Base-by-base conservation (phyloP, 306 rosid species). In the Spatholobus suberectus region DNA sequence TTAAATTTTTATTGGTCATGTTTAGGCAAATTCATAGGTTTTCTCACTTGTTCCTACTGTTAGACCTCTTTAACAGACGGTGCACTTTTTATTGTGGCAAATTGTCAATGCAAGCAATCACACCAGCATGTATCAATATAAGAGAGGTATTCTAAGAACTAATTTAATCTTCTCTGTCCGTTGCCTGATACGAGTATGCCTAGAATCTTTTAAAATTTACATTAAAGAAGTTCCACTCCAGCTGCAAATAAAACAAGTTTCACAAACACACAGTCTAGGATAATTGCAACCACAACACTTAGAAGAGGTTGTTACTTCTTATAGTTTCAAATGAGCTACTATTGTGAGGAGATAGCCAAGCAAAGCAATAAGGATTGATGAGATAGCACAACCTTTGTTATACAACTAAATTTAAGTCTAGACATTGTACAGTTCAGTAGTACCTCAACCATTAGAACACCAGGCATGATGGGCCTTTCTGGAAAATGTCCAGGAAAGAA, bases 401-500 rank as follows among this genome's bases (percentile, higher is more conserved):
- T 15, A 46, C 66, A 61, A 61, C 4, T 21, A 59, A 63, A 67
- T 4, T 40, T 1, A 10, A 38, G 49, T 38, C 7, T 4, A 67
- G 15, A 38, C n/a, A 20, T 38, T 10, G 32, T 68, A 67, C 4
- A 44, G 29, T n/a, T 71, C n/a, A n/a, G n/a, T 5, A 29, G 47
- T 83, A 95, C 98, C 98, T 95, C 98, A 82, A 95, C 85, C 94
- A 91, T 90, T 65, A 95, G 97, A 88, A 95, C 98, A 70, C 98
- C 97, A 52, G 98, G 98, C 97, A 96, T 94, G 55, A 94, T 96
- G 3, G 99, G 99, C 76, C 96, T 91, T 75, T 90, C 99, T 0
- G 98, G 99, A 73, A 96, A 96, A 85, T 96, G 99, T 26, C 99
- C 99, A n/a, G 97, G 94, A 81, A 96, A 96, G 79, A 92, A 96